Evolutionary conservation across 129 eudicot species (phyloP).

Genomic region (Saussurea involucrata): DNA sequence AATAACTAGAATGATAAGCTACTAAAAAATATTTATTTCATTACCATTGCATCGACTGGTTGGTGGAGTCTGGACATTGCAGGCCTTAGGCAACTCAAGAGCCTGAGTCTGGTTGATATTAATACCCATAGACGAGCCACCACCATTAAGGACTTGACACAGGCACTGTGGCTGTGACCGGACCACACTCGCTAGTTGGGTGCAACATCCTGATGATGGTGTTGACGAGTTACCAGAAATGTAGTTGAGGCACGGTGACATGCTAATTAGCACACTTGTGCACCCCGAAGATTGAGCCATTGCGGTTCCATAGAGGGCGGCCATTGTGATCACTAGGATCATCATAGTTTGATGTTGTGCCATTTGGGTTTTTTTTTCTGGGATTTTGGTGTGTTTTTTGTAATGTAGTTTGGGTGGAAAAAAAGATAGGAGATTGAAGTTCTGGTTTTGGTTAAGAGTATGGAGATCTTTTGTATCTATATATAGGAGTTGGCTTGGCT

Average conservation of each 20-base stretch:
- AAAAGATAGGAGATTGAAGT: neutral
- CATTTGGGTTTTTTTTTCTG: conserved; percentile 10
- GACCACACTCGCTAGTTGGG: conserved; percentile 21
- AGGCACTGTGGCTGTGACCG: conserved; percentile 25
- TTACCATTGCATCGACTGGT: conserved; percentile 33
- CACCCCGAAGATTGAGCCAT: conserved; percentile 40
- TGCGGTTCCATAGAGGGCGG: conserved; percentile 29
- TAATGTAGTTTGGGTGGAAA: neutral
- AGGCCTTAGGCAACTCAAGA: conserved; percentile 24
- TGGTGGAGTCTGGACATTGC: conserved; percentile 31
- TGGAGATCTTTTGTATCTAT: neutral
- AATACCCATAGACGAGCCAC: conserved; percentile 24
- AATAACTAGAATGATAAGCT: neutral
- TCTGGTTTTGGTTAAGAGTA: conserved; percentile 4
- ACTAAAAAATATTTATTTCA: neutral
- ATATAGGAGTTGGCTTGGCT: conserved; percentile 10
- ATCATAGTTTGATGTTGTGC: conserved; percentile 15
- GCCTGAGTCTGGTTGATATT: conserved; percentile 27
- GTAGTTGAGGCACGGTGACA: conserved; percentile 32
- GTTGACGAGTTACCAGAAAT: conserved; percentile 30
- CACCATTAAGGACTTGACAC: conserved; percentile 27
- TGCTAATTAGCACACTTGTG: conserved; percentile 23
- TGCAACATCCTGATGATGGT: conserved; percentile 27
- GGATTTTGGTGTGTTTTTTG: neutral
- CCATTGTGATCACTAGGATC: conserved; percentile 22